These are phyloP conservation scores for Vicia faba DNA, from an alignment of 306 rosid species.

Conservation along the genomic window DNA sequence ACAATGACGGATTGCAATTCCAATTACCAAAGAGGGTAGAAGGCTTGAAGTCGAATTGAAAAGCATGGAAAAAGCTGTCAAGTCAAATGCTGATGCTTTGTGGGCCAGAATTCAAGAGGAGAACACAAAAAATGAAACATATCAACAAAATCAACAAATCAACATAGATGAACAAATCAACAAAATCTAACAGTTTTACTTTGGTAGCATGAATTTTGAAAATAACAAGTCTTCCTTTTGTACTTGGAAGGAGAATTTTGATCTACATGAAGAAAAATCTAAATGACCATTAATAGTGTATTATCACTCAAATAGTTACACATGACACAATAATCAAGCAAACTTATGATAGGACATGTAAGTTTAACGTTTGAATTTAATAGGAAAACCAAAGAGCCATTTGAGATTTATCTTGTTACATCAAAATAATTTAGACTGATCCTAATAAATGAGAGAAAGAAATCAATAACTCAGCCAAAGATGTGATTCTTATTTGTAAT, in stretches of 20 bases:
- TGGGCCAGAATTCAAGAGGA: too few species aligned
- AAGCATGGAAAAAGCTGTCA: too few species aligned
- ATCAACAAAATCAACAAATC: too few species aligned
- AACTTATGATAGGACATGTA: slow-evolving; percentile 20
- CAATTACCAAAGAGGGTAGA: too few species aligned
- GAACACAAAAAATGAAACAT: too few species aligned
- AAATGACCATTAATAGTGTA: slow-evolving; percentile 34
- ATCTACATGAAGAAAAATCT: slow-evolving; percentile 58
- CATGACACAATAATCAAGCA: slow-evolving; percentile 33
- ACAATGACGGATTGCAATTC: too few species aligned
- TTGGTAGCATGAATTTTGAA: slow-evolving; percentile 89
- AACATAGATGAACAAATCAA: slow-evolving; percentile 84
- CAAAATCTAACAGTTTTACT: slow-evolving; percentile 85
- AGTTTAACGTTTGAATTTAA: slow-evolving; percentile 25
- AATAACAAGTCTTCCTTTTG: slow-evolving; percentile 83
- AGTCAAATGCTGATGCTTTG: too few species aligned
- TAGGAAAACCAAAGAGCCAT: slow-evolving; percentile 32
- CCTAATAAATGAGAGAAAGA: slow-evolving; percentile 9
- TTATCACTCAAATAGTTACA: slow-evolving; percentile 32
- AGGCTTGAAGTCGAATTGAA: too few species aligned
- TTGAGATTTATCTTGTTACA: slow-evolving; percentile 1
- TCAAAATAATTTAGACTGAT: slow-evolving; percentile 19
- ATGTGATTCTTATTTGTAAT: too few species aligned
- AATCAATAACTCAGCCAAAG: slow-evolving; percentile 17
- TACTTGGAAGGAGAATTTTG: slow-evolving; percentile 78